These are phyloP conservation scores for Baorangia bicolor DNA, from an alignment of 768 basidiomycete genomes.

Conservation along the genomic window DNA sequence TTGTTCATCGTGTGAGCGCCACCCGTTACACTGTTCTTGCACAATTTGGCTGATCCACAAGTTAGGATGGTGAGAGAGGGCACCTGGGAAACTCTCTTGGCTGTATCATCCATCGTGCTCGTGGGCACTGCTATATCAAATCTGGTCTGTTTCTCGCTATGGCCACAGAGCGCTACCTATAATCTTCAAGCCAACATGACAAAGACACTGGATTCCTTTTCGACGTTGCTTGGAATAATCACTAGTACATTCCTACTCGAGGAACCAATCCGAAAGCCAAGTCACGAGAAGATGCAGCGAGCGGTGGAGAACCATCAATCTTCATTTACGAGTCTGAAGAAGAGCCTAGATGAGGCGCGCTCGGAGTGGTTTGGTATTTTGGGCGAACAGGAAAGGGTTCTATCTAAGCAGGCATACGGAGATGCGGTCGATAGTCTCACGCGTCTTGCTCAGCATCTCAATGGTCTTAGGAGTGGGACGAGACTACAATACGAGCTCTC, in stretches of 20 bases:
- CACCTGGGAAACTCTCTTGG: conserved; percentile 68
- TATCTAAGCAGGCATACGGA: conserved; percentile 63
- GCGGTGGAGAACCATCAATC: conserved; percentile 86
- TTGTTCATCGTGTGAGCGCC: conserved; percentile 73
- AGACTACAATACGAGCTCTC: conserved; percentile 81
- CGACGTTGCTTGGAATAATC: conserved; percentile 78
- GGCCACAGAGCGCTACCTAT: conserved; percentile 81
- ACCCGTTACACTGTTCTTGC: not conserved
- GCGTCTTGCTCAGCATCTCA: conserved; percentile 90
- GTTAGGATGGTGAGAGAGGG: conserved; percentile 85
- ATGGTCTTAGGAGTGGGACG: conserved; percentile 82
- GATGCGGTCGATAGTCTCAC: conserved; percentile 87
- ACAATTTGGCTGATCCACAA: conserved; percentile 1
- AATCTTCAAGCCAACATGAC: conserved; percentile 84
- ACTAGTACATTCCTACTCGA: conserved; percentile 86
- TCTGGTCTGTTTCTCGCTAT: conserved; percentile 77
- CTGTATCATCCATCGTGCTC: conserved; percentile 73
- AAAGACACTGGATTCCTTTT: conserved; percentile 83
- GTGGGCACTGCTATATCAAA: conserved; percentile 80
- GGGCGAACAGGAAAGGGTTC: conserved; percentile 23
- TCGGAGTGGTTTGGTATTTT: conserved; percentile 65
- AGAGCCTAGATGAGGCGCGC: conserved; percentile 81
- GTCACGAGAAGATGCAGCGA: conserved; percentile 63
- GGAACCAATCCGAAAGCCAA: conserved; percentile 54
- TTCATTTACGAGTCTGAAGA: conserved; percentile 87